Evolutionary conservation across 2,329 filamentous ascomycete genomes (phyloP), one percentile per base, ranked within the genome.

Genomic region (Aurifilum marmelostoma): DNA sequence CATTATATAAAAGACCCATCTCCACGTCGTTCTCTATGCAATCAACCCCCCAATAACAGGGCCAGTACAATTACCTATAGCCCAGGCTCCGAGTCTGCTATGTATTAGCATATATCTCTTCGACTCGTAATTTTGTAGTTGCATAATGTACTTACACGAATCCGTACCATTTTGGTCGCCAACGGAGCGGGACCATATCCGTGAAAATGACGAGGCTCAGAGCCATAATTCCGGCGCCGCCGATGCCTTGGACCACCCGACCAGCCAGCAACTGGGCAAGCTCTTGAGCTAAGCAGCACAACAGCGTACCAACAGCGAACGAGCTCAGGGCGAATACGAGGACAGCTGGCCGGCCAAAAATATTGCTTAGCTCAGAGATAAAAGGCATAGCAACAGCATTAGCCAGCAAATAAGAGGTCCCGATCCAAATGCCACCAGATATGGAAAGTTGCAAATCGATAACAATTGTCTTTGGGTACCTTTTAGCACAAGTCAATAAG

Each of bases 351-450:
- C 54, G 21, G 8, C 56, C 21, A 50, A 52, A 61, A 12, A 60
- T 66, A 27, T 66, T 52, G n/a, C 37, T 61, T 12, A 50, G 16
- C 41, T 50, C 65, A 5, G 39, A 56, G 18, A 37, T 24, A 12
- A 67, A 21, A 2, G 24, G 58, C 56, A 62, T 61, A 21, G 39
- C 52, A 27, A 62, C 29, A 21, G 65, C 65, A 24, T 52, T 67
- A 2, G 56, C 9, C 6, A 67, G 39, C 3, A 90, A 77, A 29
- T 67, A 67, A 32, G 39, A 50, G 3, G 56, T 67, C 3, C 65
- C 56, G 5, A 62, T 78, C 85, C 85, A 87, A 68, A 86, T 82
- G 0, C 80, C 77, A 61, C 80, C 77, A 12, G 77, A 75, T 43
- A 80, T 71, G 71, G 77, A 69, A 68, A 79, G 74, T 59, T 77